Conservation (phyloP, 805 yeast genomes). For the Teunomyces panamensis region DNA sequence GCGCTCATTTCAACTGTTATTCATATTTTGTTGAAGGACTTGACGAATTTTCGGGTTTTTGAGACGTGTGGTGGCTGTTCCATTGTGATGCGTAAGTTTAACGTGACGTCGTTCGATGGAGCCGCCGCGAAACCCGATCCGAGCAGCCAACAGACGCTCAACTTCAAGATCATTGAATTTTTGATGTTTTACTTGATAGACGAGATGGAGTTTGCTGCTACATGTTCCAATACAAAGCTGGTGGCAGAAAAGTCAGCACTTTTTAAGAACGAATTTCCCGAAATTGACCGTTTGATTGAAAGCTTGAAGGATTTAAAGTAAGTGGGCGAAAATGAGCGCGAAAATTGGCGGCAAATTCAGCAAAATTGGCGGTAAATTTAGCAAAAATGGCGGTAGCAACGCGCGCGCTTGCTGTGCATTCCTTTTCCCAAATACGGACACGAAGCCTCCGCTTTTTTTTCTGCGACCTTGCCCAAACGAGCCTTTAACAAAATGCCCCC, state of each 20-base stretch:
- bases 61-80: conserved; percentile 57
- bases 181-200: conserved; percentile 66
- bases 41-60: conserved; percentile 55
- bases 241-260: conserved; percentile 29
- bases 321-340: conserved; percentile 4
- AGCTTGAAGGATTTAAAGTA: conserved; percentile 33
- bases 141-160: conserved; percentile 44
- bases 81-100: conserved; percentile 41
- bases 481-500: too few species aligned
- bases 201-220: conserved; percentile 36
- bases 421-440: too few species aligned
- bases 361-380: not conserved
- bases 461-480: too few species aligned
- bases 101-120: conserved; percentile 10
- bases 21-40: conserved; percentile 55
- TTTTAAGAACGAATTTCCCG: conserved; percentile 38
- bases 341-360: not conserved
- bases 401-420: too few species aligned
- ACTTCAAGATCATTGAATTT: conserved; percentile 65
- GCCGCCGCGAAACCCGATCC: not conserved
- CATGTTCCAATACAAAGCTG: not conserved
- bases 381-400: not conserved
- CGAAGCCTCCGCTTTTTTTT: too few species aligned
- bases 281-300: conserved; percentile 36
- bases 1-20: conserved; percentile 53